Conservation (phyloP, 768 basidiomycete genomes). For the Hydnum rufescens region DNA sequence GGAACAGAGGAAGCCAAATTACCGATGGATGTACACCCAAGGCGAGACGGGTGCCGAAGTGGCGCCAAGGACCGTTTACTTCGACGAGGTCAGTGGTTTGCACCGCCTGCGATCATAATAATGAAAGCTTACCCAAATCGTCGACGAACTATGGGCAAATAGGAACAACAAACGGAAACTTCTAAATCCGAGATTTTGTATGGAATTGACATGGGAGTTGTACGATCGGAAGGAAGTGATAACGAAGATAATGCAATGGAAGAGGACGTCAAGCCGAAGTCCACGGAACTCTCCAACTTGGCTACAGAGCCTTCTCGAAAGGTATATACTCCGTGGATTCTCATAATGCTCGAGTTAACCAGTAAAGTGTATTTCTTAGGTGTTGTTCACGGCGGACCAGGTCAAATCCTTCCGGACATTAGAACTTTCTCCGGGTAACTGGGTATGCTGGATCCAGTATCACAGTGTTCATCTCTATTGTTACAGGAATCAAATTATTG, state of each 20-base stretch:
- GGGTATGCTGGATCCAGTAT: not conserved
- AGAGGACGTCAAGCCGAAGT: conserved; percentile 6
- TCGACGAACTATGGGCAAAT: not conserved
- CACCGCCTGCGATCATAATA: not conserved
- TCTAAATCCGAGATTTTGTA: conserved; percentile 21
- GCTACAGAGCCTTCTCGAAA: too few species aligned
- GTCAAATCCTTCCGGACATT: conserved; percentile 64
- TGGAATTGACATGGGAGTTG: conserved; percentile 15
- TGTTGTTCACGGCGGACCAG: conserved; percentile 73
- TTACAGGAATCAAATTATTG: conserved; percentile 68
- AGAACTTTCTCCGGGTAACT: conserved; percentile 18
- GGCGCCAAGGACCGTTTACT: conserved; percentile 43
- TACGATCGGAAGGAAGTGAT: not conserved
- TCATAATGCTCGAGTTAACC: too few species aligned
- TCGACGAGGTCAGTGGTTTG: conserved; percentile 42
- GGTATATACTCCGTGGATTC: too few species aligned
- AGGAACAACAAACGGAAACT: conserved; percentile 22
- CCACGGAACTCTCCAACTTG: conserved; percentile 3
- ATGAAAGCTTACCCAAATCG: not conserved
- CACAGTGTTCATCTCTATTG: not conserved
- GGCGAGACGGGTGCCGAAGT: conserved; percentile 66
- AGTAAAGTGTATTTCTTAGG: conserved; percentile 24
- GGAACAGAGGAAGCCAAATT: conserved; percentile 65
- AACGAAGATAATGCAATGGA: conserved; percentile 4
- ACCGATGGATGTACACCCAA: conserved; percentile 67